Evolutionary conservation across 2,329 filamentous ascomycete species (phyloP).

Genomic region (Akanthomyces lecanii): DNA sequence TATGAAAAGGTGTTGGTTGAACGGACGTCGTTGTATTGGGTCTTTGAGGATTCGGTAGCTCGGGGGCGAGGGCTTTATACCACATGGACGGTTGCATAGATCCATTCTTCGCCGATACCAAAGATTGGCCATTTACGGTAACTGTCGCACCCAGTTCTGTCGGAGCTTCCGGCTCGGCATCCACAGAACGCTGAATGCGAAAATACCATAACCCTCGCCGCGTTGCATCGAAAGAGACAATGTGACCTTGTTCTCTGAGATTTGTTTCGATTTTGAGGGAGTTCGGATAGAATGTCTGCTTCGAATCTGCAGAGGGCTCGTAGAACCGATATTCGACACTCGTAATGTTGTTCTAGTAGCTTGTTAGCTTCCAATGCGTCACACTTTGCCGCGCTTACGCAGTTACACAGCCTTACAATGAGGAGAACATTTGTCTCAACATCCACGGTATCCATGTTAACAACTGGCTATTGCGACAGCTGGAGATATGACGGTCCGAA

Average conservation of each 20-base stretch:
- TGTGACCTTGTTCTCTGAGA: constrained; percentile 48
- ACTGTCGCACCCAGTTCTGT: constrained; percentile 6
- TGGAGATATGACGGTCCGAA: background rate
- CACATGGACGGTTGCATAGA: constrained; percentile 8
- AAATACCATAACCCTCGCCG: constrained; percentile 54
- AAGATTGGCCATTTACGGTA: background rate
- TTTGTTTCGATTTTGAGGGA: constrained; percentile 49
- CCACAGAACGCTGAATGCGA: constrained; percentile 42
- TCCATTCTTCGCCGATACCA: constrained; percentile 1
- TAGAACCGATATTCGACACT: constrained; percentile 53
- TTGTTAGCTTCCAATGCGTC: constrained; percentile 18
- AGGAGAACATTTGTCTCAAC: constrained; percentile 59
- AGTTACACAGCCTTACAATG: constrained; percentile 42
- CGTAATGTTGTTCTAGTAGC: constrained; percentile 51
- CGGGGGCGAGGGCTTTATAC: constrained; percentile 9
- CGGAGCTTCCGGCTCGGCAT: constrained; percentile 23
- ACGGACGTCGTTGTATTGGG: background rate
- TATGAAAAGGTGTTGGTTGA: constrained; percentile 16
- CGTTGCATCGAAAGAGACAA: constrained; percentile 49
- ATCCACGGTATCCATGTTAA: constrained; percentile 58
- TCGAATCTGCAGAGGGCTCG: constrained; percentile 42
- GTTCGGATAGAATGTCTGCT: constrained; percentile 41
- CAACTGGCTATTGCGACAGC: background rate
- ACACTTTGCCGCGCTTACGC: constrained; percentile 12
- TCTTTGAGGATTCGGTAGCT: background rate